Evolutionary conservation across 371 early-diverging fungal species (phyloP).

Genomic region (Actinomucor elegans): DNA sequence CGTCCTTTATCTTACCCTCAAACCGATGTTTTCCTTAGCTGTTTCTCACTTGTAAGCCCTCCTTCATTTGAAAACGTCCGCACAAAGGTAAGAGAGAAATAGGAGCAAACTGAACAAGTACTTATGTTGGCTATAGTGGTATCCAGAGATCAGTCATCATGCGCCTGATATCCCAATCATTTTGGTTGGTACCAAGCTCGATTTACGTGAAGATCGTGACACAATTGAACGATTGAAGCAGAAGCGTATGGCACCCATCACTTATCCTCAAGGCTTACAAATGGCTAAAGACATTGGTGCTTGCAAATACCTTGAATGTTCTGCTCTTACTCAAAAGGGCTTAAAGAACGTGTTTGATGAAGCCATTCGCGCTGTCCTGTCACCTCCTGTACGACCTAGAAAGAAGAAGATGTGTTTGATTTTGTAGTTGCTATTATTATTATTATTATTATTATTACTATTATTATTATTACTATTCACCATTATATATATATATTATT

Average conservation of each 20-base stretch:
- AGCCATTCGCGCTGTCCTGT: slow-evolving; percentile 94
- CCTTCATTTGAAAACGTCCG: slow-evolving; percentile 92
- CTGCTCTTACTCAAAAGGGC: slow-evolving; percentile 97
- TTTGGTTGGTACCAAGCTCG: slow-evolving; percentile 98
- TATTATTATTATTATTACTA: not conserved
- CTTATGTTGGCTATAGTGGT: slow-evolving; percentile 66
- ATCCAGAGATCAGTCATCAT: slow-evolving; percentile 94
- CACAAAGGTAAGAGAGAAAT: slow-evolving; percentile 61
- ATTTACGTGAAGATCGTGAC: slow-evolving; percentile 92
- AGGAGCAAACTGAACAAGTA: too few species aligned
- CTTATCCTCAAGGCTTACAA: slow-evolving; percentile 85
- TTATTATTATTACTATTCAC: not conserved
- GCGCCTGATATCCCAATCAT: slow-evolving; percentile 94
- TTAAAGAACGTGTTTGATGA: slow-evolving; percentile 98
- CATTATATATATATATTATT: slow-evolving; percentile 1
- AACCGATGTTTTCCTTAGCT: slow-evolving; percentile 91
- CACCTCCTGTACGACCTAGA: slow-evolving; percentile 61
- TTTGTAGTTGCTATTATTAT: slow-evolving; percentile 42
- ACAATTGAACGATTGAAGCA: slow-evolving; percentile 85
- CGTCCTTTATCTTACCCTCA: slow-evolving; percentile 95
- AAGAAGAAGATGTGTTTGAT: slow-evolving; percentile 71
- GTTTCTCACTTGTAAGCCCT: slow-evolving; percentile 86
- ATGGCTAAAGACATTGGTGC: slow-evolving; percentile 92
- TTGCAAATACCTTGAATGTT: slow-evolving; percentile 96
- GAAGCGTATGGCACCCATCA: slow-evolving; percentile 89